These are phyloP conservation scores for Neurospora crassa DNA, from an alignment of 2,329 filamentous ascomycete genomes.

Conservation along the genomic window DNA sequence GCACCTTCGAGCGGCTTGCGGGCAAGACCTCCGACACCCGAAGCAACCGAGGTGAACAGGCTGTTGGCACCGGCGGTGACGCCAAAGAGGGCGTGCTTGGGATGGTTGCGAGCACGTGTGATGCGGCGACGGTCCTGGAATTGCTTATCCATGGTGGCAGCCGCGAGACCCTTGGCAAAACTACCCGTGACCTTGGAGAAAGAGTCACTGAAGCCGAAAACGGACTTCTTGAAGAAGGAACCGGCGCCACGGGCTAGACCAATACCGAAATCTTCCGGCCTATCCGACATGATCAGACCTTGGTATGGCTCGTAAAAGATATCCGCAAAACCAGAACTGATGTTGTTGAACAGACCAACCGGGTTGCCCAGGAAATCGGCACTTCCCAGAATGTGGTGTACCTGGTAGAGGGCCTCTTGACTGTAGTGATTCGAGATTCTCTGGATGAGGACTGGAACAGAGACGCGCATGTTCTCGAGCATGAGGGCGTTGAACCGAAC, in stretches of 20 bases:
- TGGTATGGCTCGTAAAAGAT: constrained; percentile 99
- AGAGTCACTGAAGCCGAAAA: constrained; percentile 94
- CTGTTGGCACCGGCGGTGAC: constrained; percentile 94
- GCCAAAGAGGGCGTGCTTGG: constrained; percentile 94
- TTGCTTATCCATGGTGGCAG: constrained; percentile 93
- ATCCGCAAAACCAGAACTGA: constrained; percentile 92
- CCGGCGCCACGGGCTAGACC: constrained; percentile 95
- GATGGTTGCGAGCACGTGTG: constrained; percentile 82
- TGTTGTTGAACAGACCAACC: constrained; percentile 94
- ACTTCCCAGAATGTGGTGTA: constrained; percentile 94
- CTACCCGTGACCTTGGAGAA: constrained; percentile 97
- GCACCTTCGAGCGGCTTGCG: constrained; percentile 91
- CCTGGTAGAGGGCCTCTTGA: constrained; percentile 88
- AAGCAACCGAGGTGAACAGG: constrained; percentile 84
- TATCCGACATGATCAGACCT: constrained; percentile 86
- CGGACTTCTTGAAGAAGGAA: constrained; percentile 96
- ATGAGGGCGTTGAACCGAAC: constrained; percentile 88
- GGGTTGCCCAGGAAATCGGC: constrained; percentile 97
- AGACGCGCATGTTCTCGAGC: constrained; percentile 89
- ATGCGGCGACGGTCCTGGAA: constrained; percentile 96
- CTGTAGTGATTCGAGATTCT: constrained; percentile 93
- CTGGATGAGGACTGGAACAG: constrained; percentile 69
- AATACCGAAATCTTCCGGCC: constrained; percentile 86
- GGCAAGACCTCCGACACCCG: constrained; percentile 85
- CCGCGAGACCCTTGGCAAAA: constrained; percentile 91